Conservation (phyloP, 805 yeast species). For the Candida xyloterini region DNA sequence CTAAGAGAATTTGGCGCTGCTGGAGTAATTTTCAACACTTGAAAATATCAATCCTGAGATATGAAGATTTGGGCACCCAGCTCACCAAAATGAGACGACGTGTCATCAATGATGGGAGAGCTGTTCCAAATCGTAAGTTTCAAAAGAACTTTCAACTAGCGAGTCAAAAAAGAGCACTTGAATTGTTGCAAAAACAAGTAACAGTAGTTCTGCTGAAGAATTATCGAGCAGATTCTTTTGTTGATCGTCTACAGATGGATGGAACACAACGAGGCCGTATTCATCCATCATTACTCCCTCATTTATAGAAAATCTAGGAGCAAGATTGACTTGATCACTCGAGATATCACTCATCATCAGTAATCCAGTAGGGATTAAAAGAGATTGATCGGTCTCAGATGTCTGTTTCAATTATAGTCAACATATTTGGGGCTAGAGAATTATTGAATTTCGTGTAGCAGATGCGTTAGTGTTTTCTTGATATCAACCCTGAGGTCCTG, state of each 20-base stretch:
- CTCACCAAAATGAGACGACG: neutral
- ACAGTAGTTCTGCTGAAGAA: conserved; percentile 8
- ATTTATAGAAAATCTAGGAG: conserved; percentile 8
- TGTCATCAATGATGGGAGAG: neutral
- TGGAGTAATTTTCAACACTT: conserved; percentile 13
- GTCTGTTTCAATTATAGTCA: conserved; percentile 52
- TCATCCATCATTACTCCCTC: conserved; percentile 10
- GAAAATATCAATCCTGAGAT: neutral
- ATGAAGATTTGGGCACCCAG: neutral
- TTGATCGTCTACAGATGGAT: conserved; percentile 2
- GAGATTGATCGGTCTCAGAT: conserved; percentile 57
- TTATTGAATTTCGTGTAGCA: too few species aligned
- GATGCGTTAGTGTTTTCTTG: too few species aligned
- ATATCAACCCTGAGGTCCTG: too few species aligned
- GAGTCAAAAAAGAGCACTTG: conserved; percentile 1
- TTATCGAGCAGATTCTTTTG: conserved; percentile 10
- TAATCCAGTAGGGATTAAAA: conserved; percentile 63
- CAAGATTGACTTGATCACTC: conserved; percentile 1
- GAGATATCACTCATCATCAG: conserved; percentile 38
- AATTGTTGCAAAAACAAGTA: conserved; percentile 10
- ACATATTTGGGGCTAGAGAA: neutral
- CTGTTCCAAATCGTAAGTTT: neutral
- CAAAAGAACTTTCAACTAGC: neutral
- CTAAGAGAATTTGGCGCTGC: conserved; percentile 40
- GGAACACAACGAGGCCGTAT: conserved; percentile 10